These are phyloP conservation scores for Tylopilus cervinicoccineus DNA, from an alignment of 768 basidiomycete species.

Conservation along the genomic window DNA sequence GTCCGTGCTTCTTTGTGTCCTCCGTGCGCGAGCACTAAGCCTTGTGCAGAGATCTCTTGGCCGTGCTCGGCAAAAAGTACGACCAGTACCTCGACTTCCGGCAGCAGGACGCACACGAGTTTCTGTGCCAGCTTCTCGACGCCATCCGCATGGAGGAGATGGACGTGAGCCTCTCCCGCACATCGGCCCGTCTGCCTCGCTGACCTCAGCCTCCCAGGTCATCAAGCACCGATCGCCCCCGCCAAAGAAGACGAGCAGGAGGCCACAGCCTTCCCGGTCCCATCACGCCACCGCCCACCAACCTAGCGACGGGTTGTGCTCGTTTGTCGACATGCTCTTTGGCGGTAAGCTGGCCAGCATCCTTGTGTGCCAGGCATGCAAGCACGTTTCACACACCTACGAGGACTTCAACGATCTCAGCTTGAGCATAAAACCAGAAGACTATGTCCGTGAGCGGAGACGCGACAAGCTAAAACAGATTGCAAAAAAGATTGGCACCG, in stretches of 20 bases:
- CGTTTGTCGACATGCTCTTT: conserved; percentile 89
- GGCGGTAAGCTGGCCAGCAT: conserved; percentile 86
- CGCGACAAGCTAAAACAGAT: conserved; percentile 74
- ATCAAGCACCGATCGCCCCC: conserved; percentile 67
- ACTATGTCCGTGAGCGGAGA: conserved; percentile 68
- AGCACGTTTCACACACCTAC: conserved; percentile 71
- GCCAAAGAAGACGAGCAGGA: conserved; percentile 35
- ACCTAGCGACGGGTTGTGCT: conserved; percentile 46
- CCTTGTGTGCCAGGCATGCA: conserved; percentile 92
- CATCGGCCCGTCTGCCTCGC: background rate
- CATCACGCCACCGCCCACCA: background rate
- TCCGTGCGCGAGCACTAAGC: background rate
- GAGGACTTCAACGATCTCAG: conserved; percentile 96
- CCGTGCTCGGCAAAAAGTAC: conserved; percentile 75
- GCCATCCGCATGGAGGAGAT: conserved; percentile 93
- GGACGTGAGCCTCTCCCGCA: conserved; percentile 51
- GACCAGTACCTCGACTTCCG: conserved; percentile 94
- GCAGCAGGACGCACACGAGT: conserved; percentile 96
- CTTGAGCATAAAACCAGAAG: conserved; percentile 80
- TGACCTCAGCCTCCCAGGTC: conserved; percentile 42
- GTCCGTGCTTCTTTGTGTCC: conserved; percentile 38
- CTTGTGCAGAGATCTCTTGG: conserved; percentile 51
- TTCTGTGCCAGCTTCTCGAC: conserved; percentile 84
- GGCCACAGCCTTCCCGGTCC: background rate
- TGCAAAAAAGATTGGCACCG: conserved; percentile 52